Evolutionary conservation across 768 basidiomycete genomes (phyloP).

Genomic region (Pisolithus tinctorius): DNA sequence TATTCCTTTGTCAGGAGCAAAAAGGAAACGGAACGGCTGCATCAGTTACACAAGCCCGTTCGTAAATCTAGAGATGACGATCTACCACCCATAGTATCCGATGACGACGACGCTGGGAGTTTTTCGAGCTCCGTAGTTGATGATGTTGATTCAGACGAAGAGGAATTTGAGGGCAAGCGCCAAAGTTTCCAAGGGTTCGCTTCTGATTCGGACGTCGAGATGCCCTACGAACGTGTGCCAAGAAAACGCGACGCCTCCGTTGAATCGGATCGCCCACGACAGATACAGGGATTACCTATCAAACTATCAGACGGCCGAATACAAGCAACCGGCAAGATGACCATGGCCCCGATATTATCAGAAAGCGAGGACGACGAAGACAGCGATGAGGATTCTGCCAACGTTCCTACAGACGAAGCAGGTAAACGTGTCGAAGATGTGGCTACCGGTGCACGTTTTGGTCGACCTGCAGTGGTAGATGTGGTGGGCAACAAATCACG

Average conservation of each 20-base stretch:
- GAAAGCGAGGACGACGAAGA: slow-evolving; percentile 27
- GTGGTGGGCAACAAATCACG: slow-evolving; percentile 63
- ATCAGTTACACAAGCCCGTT: slow-evolving; percentile 56
- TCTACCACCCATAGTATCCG: slow-evolving; percentile 64
- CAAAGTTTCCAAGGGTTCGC: slow-evolving; percentile 11
- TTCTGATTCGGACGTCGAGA: slow-evolving; percentile 57
- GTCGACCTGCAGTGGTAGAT: slow-evolving; percentile 72
- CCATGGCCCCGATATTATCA: slow-evolving; percentile 10
- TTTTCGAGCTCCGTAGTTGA: slow-evolving; percentile 42
- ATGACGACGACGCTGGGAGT: slow-evolving; percentile 49
- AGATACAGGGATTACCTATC: slow-evolving; percentile 69
- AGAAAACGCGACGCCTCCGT: slow-evolving; percentile 44
- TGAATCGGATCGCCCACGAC: slow-evolving; percentile 41
- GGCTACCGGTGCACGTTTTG: slow-evolving; percentile 80
- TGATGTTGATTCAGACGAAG: slow-evolving; percentile 14
- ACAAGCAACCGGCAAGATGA: slow-evolving; percentile 43
- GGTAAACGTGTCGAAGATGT: slow-evolving; percentile 52
- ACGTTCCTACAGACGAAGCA: slow-evolving; percentile 19
- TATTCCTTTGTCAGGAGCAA: slow-evolving; percentile 55
- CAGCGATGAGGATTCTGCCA: slow-evolving; percentile 30
- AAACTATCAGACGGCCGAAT: slow-evolving; percentile 80
- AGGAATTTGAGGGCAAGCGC: slow-evolving; percentile 7
- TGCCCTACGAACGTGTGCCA: slow-evolving; percentile 64
- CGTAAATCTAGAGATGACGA: slow-evolving; percentile 42
- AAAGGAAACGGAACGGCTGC: slow-evolving; percentile 70